Conservation (phyloP, 345 rosid genomes). For the Lepidium africanum region DNA sequence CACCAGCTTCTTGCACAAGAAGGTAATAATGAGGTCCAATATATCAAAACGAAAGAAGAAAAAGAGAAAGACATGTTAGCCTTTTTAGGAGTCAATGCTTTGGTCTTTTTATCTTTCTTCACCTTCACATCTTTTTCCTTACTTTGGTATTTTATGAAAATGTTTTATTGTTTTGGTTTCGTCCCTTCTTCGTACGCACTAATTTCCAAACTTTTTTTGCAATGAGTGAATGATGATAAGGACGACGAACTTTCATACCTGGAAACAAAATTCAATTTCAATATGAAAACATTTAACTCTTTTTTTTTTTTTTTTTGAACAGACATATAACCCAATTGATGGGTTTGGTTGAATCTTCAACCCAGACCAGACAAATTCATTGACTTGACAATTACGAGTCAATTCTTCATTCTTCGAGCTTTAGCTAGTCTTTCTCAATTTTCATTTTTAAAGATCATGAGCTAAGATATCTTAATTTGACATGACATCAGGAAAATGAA, state of each 20-base stretch:
- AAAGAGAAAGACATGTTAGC: slow-evolving; percentile 5
- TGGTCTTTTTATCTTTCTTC: background rate
- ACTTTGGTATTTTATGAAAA: slow-evolving; percentile 13
- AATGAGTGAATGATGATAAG: slow-evolving; percentile 23
- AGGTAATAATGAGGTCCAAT: slow-evolving; percentile 15
- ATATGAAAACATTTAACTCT: background rate
- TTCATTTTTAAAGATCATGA: background rate
- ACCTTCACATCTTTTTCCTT: background rate
- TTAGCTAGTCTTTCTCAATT: background rate
- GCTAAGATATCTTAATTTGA: background rate
- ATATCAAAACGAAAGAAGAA: background rate
- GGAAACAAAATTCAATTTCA: background rate
- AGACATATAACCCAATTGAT: background rate
- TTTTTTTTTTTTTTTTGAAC: background rate
- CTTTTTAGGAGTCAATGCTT: slow-evolving; percentile 24
- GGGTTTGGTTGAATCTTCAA: slow-evolving; percentile 18
- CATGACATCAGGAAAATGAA: too few relatives aligned
- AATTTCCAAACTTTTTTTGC: slow-evolving; percentile 11
- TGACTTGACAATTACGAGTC: slow-evolving; percentile 4
- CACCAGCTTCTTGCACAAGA: slow-evolving; percentile 24
- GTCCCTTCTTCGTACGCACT: background rate
- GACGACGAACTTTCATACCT: slow-evolving; percentile 11
- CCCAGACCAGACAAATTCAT: background rate
- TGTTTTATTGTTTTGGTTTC: background rate
- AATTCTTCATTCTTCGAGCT: background rate